Evolutionary conservation across 208 protist genomes (phyloP).

Genomic region (Crithidia mellificae): DNA sequence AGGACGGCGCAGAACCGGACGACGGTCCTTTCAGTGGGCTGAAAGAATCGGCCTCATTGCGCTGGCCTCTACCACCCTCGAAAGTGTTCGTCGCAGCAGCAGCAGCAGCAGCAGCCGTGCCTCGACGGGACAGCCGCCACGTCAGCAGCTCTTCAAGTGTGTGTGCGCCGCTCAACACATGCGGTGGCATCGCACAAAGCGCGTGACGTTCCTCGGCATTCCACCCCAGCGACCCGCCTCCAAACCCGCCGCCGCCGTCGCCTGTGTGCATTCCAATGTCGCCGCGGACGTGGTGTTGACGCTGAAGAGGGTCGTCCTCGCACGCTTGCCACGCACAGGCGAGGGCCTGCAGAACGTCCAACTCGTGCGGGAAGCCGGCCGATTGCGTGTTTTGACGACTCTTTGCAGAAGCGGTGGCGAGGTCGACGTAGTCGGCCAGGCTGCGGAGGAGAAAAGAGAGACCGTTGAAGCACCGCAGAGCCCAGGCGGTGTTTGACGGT

Average conservation of each 20-base stretch:
- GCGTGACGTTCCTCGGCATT: background rate
- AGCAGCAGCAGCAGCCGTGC: background rate
- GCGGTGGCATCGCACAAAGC: too few species aligned
- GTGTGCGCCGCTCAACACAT: background rate
- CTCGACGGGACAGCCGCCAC: slow-evolving; percentile 15
- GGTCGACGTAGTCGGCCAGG: slow-evolving; percentile 30
- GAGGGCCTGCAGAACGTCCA: background rate
- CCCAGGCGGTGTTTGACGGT: slow-evolving; percentile 27
- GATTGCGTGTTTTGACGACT: background rate
- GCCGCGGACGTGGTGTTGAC: background rate
- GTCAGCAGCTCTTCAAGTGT: slow-evolving; percentile 21
- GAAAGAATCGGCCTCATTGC: too few species aligned
- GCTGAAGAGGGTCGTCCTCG: background rate
- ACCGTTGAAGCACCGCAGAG: slow-evolving; percentile 27
- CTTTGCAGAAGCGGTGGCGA: background rate
- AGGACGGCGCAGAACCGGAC: too few species aligned
- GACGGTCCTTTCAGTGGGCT: too few species aligned
- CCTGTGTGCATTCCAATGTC: background rate
- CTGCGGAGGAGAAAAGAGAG: slow-evolving; percentile 23
- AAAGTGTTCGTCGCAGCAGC: background rate
- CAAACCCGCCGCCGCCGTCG: background rate
- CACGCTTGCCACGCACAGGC: background rate
- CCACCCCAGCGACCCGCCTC: background rate
- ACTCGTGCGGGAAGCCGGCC: background rate
- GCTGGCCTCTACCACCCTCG: too few species aligned